Conservation (phyloP, 306 rosid species). For the Astragalus membranaceus region DNA sequence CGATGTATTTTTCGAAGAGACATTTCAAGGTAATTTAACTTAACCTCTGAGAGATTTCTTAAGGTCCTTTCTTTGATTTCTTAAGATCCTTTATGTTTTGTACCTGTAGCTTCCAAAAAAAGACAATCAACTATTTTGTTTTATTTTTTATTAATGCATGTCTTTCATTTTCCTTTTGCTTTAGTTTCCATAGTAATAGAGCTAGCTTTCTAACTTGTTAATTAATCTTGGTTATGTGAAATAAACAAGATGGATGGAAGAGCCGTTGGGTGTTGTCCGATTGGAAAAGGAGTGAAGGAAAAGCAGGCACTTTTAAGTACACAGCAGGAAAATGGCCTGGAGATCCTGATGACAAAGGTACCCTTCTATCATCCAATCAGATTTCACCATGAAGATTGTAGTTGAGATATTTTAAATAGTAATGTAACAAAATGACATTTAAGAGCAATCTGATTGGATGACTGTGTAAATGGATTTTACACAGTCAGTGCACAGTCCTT, state of each 20-base stretch:
- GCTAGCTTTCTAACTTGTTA: background rate
- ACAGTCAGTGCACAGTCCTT: too few relatives aligned
- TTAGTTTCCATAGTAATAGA: background rate
- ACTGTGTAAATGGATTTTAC: too few relatives aligned
- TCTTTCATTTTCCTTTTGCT: background rate
- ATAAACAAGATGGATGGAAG: constrained; percentile 56
- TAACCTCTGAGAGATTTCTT: background rate
- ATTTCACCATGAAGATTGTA: too few relatives aligned
- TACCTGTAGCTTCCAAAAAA: background rate
- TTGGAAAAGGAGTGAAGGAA: constrained; percentile 84
- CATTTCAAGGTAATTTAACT: constrained; percentile 42
- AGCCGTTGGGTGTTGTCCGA: constrained; percentile 74
- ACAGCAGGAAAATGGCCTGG: constrained; percentile 79
- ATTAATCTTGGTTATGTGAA: background rate
- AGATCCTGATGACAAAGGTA: constrained; percentile 77
- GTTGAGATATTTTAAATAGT: too few relatives aligned
- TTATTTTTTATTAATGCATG: background rate
- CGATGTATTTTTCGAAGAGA: constrained; percentile 20
- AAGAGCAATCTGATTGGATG: too few relatives aligned
- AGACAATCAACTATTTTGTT: background rate
- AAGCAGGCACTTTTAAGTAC: constrained; percentile 66
- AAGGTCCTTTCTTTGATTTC: background rate
- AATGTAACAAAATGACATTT: too few relatives aligned
- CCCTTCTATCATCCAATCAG: background rate
- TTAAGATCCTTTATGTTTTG: background rate